phyloP scores from a whole-genome alignment of 768 basidiomycete species.

The Lactarius tabidus region DNA sequence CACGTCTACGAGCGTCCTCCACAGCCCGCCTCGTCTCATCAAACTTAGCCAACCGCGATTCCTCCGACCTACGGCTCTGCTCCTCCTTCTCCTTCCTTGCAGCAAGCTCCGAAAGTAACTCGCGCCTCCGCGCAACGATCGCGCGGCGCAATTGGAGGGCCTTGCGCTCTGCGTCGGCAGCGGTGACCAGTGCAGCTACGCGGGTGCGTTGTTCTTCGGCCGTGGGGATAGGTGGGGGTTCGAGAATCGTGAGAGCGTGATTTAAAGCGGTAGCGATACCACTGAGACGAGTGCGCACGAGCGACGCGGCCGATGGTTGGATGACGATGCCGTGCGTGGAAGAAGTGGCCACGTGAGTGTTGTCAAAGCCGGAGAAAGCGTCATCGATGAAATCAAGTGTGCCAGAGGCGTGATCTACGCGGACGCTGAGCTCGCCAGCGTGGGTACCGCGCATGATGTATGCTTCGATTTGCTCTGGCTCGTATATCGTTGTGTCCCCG shows the following conservation, averaged over 20 bases:
- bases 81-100: conserved; percentile 89
- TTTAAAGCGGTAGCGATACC: conserved; percentile 71
- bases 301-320: conserved; percentile 67
- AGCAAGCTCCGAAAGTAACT: conserved; percentile 78
- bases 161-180: conserved; percentile 71
- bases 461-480: conserved; percentile 78
- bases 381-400: conserved; percentile 83
- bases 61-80: conserved; percentile 70
- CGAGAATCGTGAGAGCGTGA: conserved; percentile 57
- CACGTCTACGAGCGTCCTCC: conserved; percentile 61
- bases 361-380: conserved; percentile 49
- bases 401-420: conserved; percentile 84
- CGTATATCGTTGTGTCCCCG: conserved; percentile 39
- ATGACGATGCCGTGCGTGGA: conserved; percentile 41
- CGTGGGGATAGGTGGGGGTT: conserved; percentile 41
- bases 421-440: conserved; percentile 79
- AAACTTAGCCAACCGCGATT: conserved; percentile 59
- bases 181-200: conserved; percentile 55
- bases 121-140: conserved; percentile 78
- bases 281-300: conserved; percentile 75
- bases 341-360: conserved; percentile 32
- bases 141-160: conserved; percentile 73
- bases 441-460: conserved; percentile 92
- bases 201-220: conserved; percentile 56
- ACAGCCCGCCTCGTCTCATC: conserved; percentile 57